These are phyloP conservation scores for Chytriomyces hyalinus DNA, from an alignment of 192 early-diverging fungal species.

Conservation along the genomic window DNA sequence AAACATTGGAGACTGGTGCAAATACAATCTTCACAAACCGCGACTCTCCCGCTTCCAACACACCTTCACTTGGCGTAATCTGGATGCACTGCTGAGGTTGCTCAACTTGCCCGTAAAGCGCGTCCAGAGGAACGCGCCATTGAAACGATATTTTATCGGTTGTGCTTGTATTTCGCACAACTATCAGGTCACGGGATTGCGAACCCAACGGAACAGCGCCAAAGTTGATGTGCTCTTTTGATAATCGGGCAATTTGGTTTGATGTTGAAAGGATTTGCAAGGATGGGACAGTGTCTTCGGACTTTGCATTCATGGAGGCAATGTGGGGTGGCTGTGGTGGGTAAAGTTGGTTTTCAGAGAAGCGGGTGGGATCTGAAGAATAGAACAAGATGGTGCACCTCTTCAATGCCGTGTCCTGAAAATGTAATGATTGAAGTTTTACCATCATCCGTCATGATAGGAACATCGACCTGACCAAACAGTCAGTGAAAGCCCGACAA, in stretches of 20 bases:
- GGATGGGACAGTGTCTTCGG: conserved; percentile 49
- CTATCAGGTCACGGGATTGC: conserved; percentile 46
- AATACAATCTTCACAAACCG: conserved; percentile 55
- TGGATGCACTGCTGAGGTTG: conserved; percentile 17
- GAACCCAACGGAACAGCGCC: conserved; percentile 54
- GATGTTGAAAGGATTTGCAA: conserved; percentile 46
- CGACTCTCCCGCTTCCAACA: conserved; percentile 43
- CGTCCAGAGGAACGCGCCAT: too few species aligned
- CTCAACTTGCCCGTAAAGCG: too few species aligned
- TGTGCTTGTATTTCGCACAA: conserved; percentile 46
- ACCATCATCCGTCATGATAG: conserved; percentile 52
- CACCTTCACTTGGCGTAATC: conserved; percentile 42
- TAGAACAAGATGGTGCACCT: conserved; percentile 12
- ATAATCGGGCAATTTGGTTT: conserved; percentile 44
- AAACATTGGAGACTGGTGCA: conserved; percentile 31
- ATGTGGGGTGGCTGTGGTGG: not conserved
- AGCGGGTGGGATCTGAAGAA: not conserved
- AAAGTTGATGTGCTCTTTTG: conserved; percentile 57
- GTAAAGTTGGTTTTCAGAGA: not conserved
- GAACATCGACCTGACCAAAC: conserved; percentile 45
- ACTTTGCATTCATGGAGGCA: conserved; percentile 24
- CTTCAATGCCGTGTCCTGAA: conserved; percentile 45
- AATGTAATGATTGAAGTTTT: conserved; percentile 57
- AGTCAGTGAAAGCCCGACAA: conserved; percentile 12
- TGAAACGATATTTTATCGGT: conserved; percentile 37